Evolutionary conservation across 1,139 yeast species (phyloP), one percentile per base, ranked within the genome.

Genomic region (Groenewaldozyma auringiensis): DNA sequence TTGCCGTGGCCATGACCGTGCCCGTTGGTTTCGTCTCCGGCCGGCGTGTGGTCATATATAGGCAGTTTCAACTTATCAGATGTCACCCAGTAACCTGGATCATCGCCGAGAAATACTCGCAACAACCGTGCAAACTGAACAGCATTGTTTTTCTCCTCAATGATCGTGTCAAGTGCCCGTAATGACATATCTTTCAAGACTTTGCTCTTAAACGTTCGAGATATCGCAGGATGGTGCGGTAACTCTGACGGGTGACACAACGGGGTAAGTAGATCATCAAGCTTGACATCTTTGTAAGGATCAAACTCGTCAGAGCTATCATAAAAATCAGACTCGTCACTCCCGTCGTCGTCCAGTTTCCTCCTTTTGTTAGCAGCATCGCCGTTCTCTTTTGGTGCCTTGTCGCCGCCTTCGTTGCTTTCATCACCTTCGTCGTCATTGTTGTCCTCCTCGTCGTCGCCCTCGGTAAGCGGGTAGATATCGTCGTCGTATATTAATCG

Each of bases 31-130:
- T 36, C 50, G 39, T 27, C 42, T 20, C 3, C 17, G 8, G 21
- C 42, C 18, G 65, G 49, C 37, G 81, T 78, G 56, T 83, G 88
- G 59, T 85, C 85, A 59, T 85, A 84, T 25, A 68, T 71, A 1
- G 86, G 82, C 42, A 88, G 70, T 22, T 79, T 78, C 62, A 88
- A 64, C 47, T 78, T 77, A 33, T 76, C 79, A 14, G 51, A 48
- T 76, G 88, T 49, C 36, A 81, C 69, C 37, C 82, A 65, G 51
- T 78, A 79, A 43, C 72, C 73, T 59, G 95, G 85, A 62, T 86
- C 92, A 59, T 89, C 96, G 9, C 96, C 96, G 45, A 88, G 71
- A 58, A 89, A 78, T 1, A 84, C 80, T 52, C 83, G 86, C 65
- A 89, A 72, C 42, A 89, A 68, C 55, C 78, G 78, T 43, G 83